A percentile compares a stretch with the other conserved stretches of the same genome.
These are phyloP conservation scores for Pneumocystis wakefieldiae DNA, from an alignment of 1,139 yeast species.

Conservation along the genomic window DNA sequence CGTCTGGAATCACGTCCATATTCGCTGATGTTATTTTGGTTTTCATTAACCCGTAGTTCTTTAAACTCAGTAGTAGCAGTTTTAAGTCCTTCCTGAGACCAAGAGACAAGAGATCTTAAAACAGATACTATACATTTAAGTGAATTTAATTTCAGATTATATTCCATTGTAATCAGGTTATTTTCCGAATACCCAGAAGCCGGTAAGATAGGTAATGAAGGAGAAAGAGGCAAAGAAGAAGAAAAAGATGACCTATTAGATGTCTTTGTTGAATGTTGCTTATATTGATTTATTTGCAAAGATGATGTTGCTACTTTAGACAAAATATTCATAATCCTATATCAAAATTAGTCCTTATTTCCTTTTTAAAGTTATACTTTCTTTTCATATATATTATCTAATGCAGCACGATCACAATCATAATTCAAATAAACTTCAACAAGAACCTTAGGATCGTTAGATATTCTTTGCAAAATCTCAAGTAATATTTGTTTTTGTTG, in stretches of 20 bases:
- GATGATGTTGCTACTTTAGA: conserved; percentile 37
- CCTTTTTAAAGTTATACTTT: conserved; percentile 48
- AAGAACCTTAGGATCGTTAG: conserved; percentile 77
- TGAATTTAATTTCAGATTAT: conserved; percentile 69
- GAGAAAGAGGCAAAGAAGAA: conserved; percentile 5
- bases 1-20: conserved; percentile 10
- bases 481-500: conserved; percentile 85
- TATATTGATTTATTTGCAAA: conserved; percentile 57
- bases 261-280: conserved; percentile 51
- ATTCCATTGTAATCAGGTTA: conserved; percentile 46
- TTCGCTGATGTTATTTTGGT: conserved; percentile 8
- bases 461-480: conserved; percentile 59
- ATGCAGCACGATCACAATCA: conserved; percentile 67
- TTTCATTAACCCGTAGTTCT: conserved; percentile 3
- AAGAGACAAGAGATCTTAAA: conserved; percentile 61
- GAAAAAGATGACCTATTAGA: conserved; percentile 20
- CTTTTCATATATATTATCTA: conserved; percentile 76
- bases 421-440: conserved; percentile 88
- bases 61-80: conserved; percentile 17
- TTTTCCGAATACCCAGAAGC: conserved; percentile 9
- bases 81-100: conserved; percentile 68
- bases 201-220: conserved; percentile 12
- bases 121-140: conserved; percentile 71
- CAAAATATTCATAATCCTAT: conserved; percentile 8
- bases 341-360: conserved; percentile 36